Evolutionary conservation across 306 rosid species (phyloP), one percentile per base, ranked within the genome.

Genomic region (Argentina anserina): DNA sequence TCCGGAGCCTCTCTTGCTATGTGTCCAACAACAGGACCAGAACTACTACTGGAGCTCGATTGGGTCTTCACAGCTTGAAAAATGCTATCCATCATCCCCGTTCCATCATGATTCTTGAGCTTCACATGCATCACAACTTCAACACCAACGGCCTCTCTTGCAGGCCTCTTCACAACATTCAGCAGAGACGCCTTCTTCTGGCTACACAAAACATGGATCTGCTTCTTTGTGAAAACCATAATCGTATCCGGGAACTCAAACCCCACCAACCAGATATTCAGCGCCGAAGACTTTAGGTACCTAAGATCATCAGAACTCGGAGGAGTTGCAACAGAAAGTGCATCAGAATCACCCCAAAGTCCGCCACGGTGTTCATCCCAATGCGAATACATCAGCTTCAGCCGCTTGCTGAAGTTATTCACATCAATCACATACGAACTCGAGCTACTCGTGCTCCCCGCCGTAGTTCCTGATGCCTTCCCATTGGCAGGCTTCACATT

Each of bases 171-270:
- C 73, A 80, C 80, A 34, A 46, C 62, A 14, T 75, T 70, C 50
- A 75, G 77, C 5, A 80, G 42, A 45, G 80, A 75, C 8, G 77
- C 80, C 36, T 80, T 80, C 67, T 80, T 80, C 80, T 55, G 84
- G 84, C 84, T 80, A 52, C 84, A 80, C 62, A 80, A 20, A 33
- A 80, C 28, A 71, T 80, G 84, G 50, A 80, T 69, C 73, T 80
- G 84, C 80, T 75, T 80, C 76, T 43, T 80, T 40, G 49, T 70
- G 68, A 75, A 75, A 37, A 80, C 76, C 69, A 80, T 80, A 37
- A 80, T 70, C 10, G 84, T 80, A 25, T 80, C 84, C 7, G 84
- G 84, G 69, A 75, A 80, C 70, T 80, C 84, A 58, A 75, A 80
- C 39, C 84, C 80, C 0, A 75, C 33, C 68, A 80, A 34, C 84